Conservation (phyloP, 208 protist genomes). For the Trichomonas vaginalis region DNA sequence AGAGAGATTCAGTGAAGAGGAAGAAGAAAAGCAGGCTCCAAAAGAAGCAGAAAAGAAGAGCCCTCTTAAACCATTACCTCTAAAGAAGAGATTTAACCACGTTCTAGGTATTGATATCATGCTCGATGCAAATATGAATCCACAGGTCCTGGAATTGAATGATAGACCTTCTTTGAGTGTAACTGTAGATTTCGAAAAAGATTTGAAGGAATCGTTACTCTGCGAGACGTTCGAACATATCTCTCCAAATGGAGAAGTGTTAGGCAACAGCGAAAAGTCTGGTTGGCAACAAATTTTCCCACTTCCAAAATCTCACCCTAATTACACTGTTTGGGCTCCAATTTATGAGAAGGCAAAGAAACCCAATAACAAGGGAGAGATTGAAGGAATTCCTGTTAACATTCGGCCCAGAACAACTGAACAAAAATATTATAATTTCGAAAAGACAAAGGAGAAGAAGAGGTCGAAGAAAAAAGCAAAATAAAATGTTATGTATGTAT, state of each 20-base stretch:
- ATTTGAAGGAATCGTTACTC: neutral
- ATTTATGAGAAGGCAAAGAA: too few species aligned
- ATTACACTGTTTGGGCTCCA: too few species aligned
- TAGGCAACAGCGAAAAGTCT: neutral
- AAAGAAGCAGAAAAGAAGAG: neutral
- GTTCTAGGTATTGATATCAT: conserved; percentile 2
- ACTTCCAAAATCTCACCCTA: neutral
- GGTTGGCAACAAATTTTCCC: neutral
- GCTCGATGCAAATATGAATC: neutral
- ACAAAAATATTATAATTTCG: too few species aligned
- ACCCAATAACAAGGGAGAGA: too few species aligned
- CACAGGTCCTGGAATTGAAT: neutral
- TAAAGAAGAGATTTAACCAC: neutral
- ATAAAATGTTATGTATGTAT: too few species aligned
- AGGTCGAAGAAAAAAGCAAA: too few species aligned
- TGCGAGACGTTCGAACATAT: neutral
- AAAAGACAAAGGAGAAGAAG: too few species aligned
- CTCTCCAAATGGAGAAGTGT: neutral
- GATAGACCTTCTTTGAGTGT: neutral
- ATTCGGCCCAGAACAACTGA: too few species aligned
- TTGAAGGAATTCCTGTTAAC: too few species aligned
- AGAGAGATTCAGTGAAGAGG: neutral
- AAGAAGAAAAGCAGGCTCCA: neutral
- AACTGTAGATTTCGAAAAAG: neutral
- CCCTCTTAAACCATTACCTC: neutral